Evolutionary conservation across 352 stramenopile species (phyloP), one percentile per base, ranked within the genome.

Genomic region (Globisporangium polare): DNA sequence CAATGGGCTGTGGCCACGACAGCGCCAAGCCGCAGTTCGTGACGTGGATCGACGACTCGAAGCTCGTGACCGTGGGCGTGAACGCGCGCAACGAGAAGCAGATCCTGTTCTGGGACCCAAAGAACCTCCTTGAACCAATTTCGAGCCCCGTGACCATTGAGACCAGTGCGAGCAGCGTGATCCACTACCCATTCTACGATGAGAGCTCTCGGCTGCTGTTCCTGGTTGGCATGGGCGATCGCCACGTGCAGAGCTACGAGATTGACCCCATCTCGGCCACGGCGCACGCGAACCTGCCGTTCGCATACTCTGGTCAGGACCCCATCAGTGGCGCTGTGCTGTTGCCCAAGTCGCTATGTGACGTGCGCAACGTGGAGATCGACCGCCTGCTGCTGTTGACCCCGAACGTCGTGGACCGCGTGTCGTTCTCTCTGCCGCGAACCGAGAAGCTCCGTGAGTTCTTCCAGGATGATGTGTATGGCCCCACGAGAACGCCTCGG

Each of bases 391-490:
- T 95, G 24, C 57, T 92, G 33, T 66, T 90, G 45, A 88, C 79
- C 15, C 66, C 72, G 3, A 74, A 72, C 15, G 65, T 69, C 15
- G 62, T 92, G 3, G 69, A 92, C 37, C 69, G 63, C 31, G 75
- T 90, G 1, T 86, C 77, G 18, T 95, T 95, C 46, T 74, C 68
- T 24, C 63, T 95, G 24, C 83, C 86, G 3, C 77, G 86, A 42
- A 75, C 80, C 12, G 68, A 86, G 15, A 89, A 83, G 52, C 71
- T 92, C 5, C 79, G 80, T 39, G 60, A 78, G 41, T 95, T 81
- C 55, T 95, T 93, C 65, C 86, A 95, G 64, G 86, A 93, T 58
- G 83, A 95, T 57, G 65, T 95, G 9, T 93, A 77, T 41, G 74
- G 74, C 4, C 67, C 73, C 17, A 60, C 85, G 10, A 71, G 66